Evolutionary conservation across 2,329 filamentous ascomycete genomes (phyloP).

Genomic region (Talaromyces islandicus): DNA sequence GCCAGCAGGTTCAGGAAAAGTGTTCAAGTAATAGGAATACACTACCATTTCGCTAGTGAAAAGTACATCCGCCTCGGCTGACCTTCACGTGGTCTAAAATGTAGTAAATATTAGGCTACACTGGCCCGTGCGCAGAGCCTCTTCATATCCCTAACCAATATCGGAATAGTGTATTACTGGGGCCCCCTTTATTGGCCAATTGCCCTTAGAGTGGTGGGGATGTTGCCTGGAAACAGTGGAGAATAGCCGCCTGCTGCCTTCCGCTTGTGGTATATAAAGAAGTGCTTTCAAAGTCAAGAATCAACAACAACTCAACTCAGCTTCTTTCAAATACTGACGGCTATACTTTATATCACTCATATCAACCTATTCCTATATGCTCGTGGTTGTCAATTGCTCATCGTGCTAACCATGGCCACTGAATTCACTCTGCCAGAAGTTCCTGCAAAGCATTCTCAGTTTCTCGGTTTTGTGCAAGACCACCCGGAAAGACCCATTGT

Average conservation of each 20-base stretch:
- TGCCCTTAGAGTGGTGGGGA: not conserved
- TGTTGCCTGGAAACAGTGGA: not conserved
- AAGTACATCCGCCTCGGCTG: too few species aligned
- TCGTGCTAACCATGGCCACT: not conserved
- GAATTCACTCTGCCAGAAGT: constrained; percentile 18
- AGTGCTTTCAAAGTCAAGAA: not conserved
- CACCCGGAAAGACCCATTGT: constrained; percentile 20
- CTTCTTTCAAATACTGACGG: not conserved
- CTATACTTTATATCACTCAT: not conserved
- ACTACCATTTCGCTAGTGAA: too few species aligned
- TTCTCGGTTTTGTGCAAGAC: constrained; percentile 21
- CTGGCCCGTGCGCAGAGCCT: not conserved
- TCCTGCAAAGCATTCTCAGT: constrained; percentile 22
- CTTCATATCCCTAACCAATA: not conserved
- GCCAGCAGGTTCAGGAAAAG: too few species aligned
- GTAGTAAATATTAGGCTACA: not conserved
- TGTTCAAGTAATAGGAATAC: too few species aligned
- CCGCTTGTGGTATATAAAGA: not conserved
- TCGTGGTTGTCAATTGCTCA: not conserved
- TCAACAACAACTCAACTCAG: not conserved
- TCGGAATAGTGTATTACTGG: not conserved
- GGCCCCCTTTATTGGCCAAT: not conserved
- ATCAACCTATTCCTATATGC: not conserved
- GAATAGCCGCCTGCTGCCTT: not conserved
- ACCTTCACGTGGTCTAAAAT: not conserved